Evolutionary conservation across 2,329 filamentous ascomycete species (phyloP).

Genomic region (Zasmidium cellare): DNA sequence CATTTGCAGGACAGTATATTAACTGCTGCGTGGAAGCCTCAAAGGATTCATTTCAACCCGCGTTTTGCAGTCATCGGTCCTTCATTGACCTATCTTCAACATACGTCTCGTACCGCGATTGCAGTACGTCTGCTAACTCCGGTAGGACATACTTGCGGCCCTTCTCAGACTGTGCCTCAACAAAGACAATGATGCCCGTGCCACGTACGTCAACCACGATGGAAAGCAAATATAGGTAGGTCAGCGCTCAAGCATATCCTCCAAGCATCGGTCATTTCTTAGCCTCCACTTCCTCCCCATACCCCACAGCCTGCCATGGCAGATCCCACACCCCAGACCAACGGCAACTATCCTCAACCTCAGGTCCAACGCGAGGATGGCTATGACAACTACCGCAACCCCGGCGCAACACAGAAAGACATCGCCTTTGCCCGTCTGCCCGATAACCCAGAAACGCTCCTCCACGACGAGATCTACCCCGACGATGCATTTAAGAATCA

Average conservation of each 20-base stretch:
- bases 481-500: neutral
- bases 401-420: neutral
- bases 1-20: neutral
- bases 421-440: neutral
- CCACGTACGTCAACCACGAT: neutral
- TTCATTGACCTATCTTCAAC: neutral
- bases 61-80: neutral
- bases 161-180: neutral
- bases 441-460: neutral
- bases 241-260: neutral
- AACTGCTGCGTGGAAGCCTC: neutral
- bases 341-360: neutral
- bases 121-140: neutral
- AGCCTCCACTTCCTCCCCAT: neutral
- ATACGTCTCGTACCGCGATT: neutral
- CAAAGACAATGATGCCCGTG: neutral
- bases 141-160: neutral
- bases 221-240: neutral
- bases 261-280: neutral
- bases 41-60: neutral
- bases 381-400: neutral
- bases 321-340: neutral
- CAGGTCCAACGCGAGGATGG: neutral
- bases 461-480: neutral
- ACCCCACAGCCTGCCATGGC: neutral